Conservation (phyloP, 2,329 filamentous ascomycete genomes). For the Sporothrix variecibatus region DNA sequence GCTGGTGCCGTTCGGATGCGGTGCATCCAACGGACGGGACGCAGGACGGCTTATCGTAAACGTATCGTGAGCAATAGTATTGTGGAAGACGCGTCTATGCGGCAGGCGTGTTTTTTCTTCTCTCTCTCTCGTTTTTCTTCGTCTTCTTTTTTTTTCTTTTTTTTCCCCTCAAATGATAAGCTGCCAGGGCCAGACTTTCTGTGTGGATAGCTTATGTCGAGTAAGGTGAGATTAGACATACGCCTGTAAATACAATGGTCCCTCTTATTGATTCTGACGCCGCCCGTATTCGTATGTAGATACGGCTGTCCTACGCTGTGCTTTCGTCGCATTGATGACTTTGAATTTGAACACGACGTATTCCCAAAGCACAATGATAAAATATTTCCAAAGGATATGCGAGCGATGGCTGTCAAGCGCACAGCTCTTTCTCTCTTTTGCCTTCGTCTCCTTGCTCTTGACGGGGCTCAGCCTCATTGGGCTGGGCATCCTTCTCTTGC, state of each 20-base stretch:
- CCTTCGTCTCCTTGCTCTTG: not conserved
- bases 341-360: not conserved
- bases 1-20: not conserved
- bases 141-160: no score
- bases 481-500: not conserved
- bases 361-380: not conserved
- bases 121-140: no score
- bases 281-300: not conserved
- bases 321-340: no score
- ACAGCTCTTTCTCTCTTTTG: not conserved
- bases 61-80: no score
- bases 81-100: slow-evolving; percentile 6
- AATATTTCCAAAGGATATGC: not conserved
- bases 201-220: no score
- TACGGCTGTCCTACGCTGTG: not conserved
- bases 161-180: no score
- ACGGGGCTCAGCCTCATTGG: slow-evolving; percentile 1
- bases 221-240: not conserved
- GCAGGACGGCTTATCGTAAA: no score
- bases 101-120: not conserved
- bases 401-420: not conserved
- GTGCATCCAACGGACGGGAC: slow-evolving; percentile 1
- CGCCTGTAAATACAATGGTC: no score
- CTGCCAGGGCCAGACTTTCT: no score
- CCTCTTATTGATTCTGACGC: not conserved